Base-by-base conservation (phyloP, 345 rosid genomes). In the Passiflora organensis region DNA sequence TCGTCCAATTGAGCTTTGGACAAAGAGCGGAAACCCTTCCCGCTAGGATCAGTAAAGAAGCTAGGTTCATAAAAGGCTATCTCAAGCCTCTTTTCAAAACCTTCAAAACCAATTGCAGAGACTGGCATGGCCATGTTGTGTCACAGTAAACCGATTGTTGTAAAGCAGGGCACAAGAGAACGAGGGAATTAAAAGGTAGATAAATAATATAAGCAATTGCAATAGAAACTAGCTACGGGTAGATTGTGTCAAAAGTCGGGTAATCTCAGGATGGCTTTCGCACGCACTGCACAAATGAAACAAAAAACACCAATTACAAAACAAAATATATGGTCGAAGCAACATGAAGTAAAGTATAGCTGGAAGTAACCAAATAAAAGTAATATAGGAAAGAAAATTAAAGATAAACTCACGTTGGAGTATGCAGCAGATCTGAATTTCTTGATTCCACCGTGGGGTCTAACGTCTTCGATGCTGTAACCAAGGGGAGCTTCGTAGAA, bases 41-140 rank as follows among this genome's bases (percentile, higher is more conserved):
- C 84, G 34, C 70, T 70, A 22, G 89, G 86, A 59, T 89, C 89
- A 67, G 59, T 62, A 74, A 78, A 77, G 58, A 74, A 43, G 42
- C 81, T 69, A n/a, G 82, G 79, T 74, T 78, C 78, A 42, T 55
- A 71, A 59, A 89, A 89, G 2, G 83, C 56, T 36, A 89, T 55
- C 51, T 89, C 95, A 1, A 89, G 86, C 81, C 97, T 72, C 81
- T 89, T 89, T 63, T 89, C 97, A 53, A 59, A 89, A n/a, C 97
- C 97, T 64, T 89, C 95, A 48, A 89, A 89, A 55, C 97, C 97
- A 63, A 84, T 86, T 38, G 89, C 78, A 71, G 95, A 87, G 53
- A 69, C 68, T 1, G 82, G 64, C 75, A 71, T 53, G 36, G 88
- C 65, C 66, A 74, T 70, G 28, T 61, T 71, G 69, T 36, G 68